phyloP scores from a whole-genome alignment of 1,284 basidiomycete genomes.

The Cutaneotrichosporon sp. region DNA sequence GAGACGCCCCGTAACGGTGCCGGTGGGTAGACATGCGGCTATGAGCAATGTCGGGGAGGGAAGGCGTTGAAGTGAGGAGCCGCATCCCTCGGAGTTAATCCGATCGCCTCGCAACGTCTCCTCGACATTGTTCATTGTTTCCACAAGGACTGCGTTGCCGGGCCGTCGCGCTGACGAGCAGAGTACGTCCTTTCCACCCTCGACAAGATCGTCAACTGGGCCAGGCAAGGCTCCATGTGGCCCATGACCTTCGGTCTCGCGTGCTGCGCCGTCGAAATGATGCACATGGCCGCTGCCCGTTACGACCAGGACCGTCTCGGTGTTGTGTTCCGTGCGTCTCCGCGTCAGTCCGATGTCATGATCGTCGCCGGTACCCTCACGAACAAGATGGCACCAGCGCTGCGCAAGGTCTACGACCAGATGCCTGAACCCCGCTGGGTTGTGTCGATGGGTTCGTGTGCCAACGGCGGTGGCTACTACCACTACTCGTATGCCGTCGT shows the following conservation, averaged over 20 bases:
- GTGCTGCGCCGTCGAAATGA: constrained; percentile 99
- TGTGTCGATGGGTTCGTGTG: constrained; percentile 98
- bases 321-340: constrained; percentile 96
- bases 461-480: constrained; percentile 97
- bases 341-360: constrained; percentile 98
- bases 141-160: no score
- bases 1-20: constrained; percentile 85
- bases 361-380: constrained; percentile 98
- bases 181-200: constrained; percentile 95
- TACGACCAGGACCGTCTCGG: constrained; percentile 99
- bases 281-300: constrained; percentile 85
- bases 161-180: constrained; percentile 49
- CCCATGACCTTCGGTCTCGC: constrained; percentile 98
- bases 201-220: constrained; percentile 98
- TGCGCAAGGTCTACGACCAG: constrained; percentile 93
- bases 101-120: background rate
- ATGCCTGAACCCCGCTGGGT: constrained; percentile 98
- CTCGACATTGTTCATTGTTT: background rate
- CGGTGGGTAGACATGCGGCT: constrained; percentile 67
- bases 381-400: constrained; percentile 99
- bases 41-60: no score
- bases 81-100: no score
- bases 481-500: constrained; percentile 98
- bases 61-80: no score
- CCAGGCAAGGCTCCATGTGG: constrained; percentile 96